phyloP scores from a whole-genome alignment of 495 filamentous ascomycete genomes.

The Aspergillus sclerotiicarbonarius region DNA sequence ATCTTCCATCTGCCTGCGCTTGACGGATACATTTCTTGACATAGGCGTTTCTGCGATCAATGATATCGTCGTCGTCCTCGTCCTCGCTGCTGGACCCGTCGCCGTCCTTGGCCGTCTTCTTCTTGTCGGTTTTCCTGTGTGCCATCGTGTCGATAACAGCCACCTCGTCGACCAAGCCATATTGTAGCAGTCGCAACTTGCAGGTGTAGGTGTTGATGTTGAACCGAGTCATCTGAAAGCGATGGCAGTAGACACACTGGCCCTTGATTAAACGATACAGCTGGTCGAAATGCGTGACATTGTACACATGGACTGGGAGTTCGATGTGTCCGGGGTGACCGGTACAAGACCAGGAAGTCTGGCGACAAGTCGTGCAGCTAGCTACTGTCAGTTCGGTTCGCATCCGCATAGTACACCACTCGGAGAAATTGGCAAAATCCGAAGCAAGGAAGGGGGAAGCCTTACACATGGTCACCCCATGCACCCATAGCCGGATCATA shows the following conservation, averaged over 20 bases:
- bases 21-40: slow-evolving; percentile 64
- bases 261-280: slow-evolving; percentile 75
- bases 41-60: slow-evolving; percentile 64
- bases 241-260: slow-evolving; percentile 87
- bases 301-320: slow-evolving; percentile 87
- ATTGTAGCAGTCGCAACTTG: slow-evolving; percentile 82
- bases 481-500: slow-evolving; percentile 94
- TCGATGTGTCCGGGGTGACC: slow-evolving; percentile 96
- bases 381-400: slow-evolving; percentile 21
- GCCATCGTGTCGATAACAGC: slow-evolving; percentile 62
- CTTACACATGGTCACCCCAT: slow-evolving; percentile 78
- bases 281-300: slow-evolving; percentile 92
- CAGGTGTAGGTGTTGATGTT: slow-evolving; percentile 74
- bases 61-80: slow-evolving; percentile 53
- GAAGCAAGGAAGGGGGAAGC: slow-evolving; percentile 8
- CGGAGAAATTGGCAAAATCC: slow-evolving; percentile 8
- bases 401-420: neutral
- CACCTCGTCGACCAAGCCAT: slow-evolving; percentile 75
- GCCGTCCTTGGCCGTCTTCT: slow-evolving; percentile 33
- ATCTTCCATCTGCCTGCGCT: slow-evolving; percentile 42
- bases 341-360: slow-evolving; percentile 74
- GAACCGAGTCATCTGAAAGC: slow-evolving; percentile 68
- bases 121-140: slow-evolving; percentile 27
- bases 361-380: slow-evolving; percentile 88
- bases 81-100: slow-evolving; percentile 54